Evolutionary conservation across 306 rosid species (phyloP).

Genomic region (Pyrus bretschneideri): DNA sequence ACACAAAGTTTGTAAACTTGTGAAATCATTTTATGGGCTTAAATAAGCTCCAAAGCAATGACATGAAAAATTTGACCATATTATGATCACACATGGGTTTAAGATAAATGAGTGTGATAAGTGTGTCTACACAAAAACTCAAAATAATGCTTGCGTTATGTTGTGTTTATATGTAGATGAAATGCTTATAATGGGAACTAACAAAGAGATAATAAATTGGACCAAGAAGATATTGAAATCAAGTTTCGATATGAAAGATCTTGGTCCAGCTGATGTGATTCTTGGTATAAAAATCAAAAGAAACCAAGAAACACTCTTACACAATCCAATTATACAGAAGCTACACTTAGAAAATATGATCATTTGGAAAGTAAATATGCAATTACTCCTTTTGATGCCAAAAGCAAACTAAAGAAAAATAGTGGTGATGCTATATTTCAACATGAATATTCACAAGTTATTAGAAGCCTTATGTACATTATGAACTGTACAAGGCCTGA

Average conservation of each 20-base stretch:
- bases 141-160: not conserved
- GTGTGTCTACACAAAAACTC: too few relatives aligned
- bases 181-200: too few relatives aligned
- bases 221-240: not conserved
- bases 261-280: not conserved
- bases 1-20: too few relatives aligned
- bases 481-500: not conserved
- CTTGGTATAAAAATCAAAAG: not conserved
- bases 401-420: not conserved
- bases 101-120: too few relatives aligned
- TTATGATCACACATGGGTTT: too few relatives aligned
- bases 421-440: not conserved
- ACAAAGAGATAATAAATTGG: not conserved
- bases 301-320: not conserved
- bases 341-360: not conserved
- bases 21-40: too few relatives aligned
- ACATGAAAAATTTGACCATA: too few relatives aligned
- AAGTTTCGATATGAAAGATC: not conserved
- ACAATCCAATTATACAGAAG: not conserved
- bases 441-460: not conserved
- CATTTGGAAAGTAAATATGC: too few relatives aligned
- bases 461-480: not conserved
- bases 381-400: too few relatives aligned
- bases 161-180: not conserved
- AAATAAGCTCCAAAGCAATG: too few relatives aligned